These are phyloP conservation scores for Populus davidiana DNA, from an alignment of 345 rosid species.

Conservation along the genomic window DNA sequence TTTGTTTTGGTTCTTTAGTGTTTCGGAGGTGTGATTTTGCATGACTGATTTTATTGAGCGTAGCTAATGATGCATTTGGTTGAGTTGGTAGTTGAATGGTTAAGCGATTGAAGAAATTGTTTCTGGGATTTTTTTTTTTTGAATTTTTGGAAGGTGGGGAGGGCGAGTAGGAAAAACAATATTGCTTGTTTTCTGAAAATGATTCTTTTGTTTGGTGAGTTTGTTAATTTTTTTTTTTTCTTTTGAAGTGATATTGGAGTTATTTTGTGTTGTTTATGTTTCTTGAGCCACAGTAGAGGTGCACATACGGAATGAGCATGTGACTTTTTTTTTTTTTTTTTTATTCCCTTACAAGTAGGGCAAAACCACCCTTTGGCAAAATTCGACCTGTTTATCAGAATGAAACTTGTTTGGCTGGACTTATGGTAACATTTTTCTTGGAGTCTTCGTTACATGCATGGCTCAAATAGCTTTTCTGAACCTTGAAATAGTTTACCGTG, in stretches of 20 bases:
- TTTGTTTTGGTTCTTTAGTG: not conserved
- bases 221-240: not conserved
- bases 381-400: not conserved
- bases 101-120: not conserved
- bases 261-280: not conserved
- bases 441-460: not conserved
- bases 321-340: not conserved
- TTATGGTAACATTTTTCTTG: not conserved
- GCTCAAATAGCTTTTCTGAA: not conserved
- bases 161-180: not conserved
- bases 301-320: not conserved
- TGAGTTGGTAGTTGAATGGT: not conserved
- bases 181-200: not conserved
- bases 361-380: not conserved
- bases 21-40: not conserved
- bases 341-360: not conserved
- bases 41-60: not conserved
- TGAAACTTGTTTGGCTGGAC: not conserved
- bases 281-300: not conserved
- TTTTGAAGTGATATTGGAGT: not conserved
- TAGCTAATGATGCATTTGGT: not conserved
- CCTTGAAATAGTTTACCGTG: not conserved
- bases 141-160: not conserved
- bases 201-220: not conserved
- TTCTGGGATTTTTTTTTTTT: not conserved